Conservation (phyloP, 192 early-diverging fungal genomes). For the Linnemannia schmuckeri region DNA sequence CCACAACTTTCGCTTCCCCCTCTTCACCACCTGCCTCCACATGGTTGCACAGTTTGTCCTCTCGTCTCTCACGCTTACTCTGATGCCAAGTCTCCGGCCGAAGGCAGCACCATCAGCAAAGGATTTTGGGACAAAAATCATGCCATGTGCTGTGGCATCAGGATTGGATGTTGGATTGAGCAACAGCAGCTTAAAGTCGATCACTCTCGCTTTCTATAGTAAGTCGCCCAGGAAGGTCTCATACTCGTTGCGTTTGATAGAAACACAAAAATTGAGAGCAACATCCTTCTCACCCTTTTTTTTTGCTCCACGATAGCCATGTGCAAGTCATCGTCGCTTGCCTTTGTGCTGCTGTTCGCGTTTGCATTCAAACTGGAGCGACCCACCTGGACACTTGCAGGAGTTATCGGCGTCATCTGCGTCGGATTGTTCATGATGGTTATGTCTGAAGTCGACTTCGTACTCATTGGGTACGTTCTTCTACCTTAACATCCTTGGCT, state of each 20-base stretch:
- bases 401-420: conserved; percentile 83
- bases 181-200: conserved; percentile 88
- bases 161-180: conserved; percentile 93
- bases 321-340: conserved; percentile 84
- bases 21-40: conserved; percentile 90
- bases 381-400: conserved; percentile 76
- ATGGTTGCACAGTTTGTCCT: conserved; percentile 87
- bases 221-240: neutral
- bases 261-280: neutral
- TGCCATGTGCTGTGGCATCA: conserved; percentile 91
- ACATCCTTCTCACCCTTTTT: neutral
- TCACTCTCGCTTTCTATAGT: conserved; percentile 94
- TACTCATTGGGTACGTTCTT: conserved; percentile 70
- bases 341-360: conserved; percentile 89
- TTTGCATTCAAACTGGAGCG: conserved; percentile 90
- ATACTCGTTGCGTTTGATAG: too few relatives aligned
- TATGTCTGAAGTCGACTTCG: conserved; percentile 84
- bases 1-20: conserved; percentile 89
- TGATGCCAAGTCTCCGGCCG: conserved; percentile 76
- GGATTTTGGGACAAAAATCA: conserved; percentile 73
- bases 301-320: conserved; percentile 63
- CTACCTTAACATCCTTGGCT: too few relatives aligned
- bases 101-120: conserved; percentile 61
- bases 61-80: conserved; percentile 63
- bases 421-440: conserved; percentile 92